These are phyloP conservation scores for Fusarium irregulare DNA, from an alignment of 2,329 filamentous ascomycete species.

Conservation along the genomic window DNA sequence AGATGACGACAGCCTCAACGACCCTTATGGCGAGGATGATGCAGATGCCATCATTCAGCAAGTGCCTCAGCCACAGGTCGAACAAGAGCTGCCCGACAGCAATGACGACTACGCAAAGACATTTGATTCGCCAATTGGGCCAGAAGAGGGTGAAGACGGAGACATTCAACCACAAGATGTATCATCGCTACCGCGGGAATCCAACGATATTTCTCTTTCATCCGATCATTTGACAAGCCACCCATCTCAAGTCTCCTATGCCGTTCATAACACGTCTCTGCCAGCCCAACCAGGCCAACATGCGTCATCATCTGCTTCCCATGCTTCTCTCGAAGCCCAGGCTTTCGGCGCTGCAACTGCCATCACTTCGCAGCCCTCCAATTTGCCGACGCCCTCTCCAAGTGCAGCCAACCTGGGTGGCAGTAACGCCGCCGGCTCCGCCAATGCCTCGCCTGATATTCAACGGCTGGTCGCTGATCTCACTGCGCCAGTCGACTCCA, in stretches of 20 bases:
- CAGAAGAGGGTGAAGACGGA: slow-evolving; percentile 52
- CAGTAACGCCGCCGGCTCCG: slow-evolving; percentile 44
- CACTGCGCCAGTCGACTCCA: slow-evolving; percentile 51
- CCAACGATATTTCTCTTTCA: slow-evolving; percentile 55
- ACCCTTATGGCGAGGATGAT: slow-evolving; percentile 58
- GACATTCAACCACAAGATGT: slow-evolving; percentile 55
- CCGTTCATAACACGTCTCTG: slow-evolving; percentile 49
- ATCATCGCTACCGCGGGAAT: slow-evolving; percentile 58
- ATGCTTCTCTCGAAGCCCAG: slow-evolving; percentile 46
- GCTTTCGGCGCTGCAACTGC: slow-evolving; percentile 38
- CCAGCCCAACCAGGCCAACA: slow-evolving; percentile 43
- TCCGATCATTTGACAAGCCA: slow-evolving; percentile 54
- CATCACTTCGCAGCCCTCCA: slow-evolving; percentile 39
- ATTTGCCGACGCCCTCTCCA: slow-evolving; percentile 41
- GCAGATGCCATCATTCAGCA: slow-evolving; percentile 44
- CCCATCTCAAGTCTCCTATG: slow-evolving; percentile 48
- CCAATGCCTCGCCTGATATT: slow-evolving; percentile 52
- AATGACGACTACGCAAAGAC: slow-evolving; percentile 64
- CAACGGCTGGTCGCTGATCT: slow-evolving; percentile 57
- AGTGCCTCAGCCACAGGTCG: slow-evolving; percentile 46
- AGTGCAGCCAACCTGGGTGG: slow-evolving; percentile 47
- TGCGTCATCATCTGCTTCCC: slow-evolving; percentile 43
- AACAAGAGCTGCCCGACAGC: slow-evolving; percentile 49
- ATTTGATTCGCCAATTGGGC: slow-evolving; percentile 60
- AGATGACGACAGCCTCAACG: slow-evolving; percentile 62